phyloP scores from a whole-genome alignment of 495 filamentous ascomycete species.

The Daldinia bambusicola region DNA sequence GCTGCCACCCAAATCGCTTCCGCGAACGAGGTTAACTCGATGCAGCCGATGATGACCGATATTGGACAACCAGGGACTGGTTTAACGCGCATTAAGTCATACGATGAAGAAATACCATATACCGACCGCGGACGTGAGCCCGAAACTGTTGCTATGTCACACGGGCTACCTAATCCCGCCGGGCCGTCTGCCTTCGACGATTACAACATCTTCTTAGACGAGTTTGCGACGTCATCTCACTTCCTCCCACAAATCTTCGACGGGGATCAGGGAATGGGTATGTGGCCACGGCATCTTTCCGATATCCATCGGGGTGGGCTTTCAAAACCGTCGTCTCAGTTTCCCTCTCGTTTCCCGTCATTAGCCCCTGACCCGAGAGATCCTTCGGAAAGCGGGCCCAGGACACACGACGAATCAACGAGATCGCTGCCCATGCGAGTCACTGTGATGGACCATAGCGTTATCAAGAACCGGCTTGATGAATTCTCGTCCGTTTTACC shows the following conservation, averaged over 20 bases:
- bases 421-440: conserved; percentile 70
- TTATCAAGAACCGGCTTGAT: conserved; percentile 70
- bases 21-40: conserved; percentile 58
- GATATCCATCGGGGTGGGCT: conserved; percentile 54
- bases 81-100: conserved; percentile 57
- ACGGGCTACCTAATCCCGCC: conserved; percentile 53
- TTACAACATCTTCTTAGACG: conserved; percentile 64
- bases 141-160: conserved; percentile 54
- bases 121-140: conserved; percentile 55
- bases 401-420: conserved; percentile 55
- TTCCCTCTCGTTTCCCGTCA: conserved; percentile 75
- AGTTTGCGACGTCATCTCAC: conserved; percentile 59
- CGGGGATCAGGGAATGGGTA: conserved; percentile 56
- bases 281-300: conserved; percentile 54
- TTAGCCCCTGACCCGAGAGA: conserved; percentile 72
- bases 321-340: conserved; percentile 68
- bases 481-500: conserved; percentile 75
- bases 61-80: conserved; percentile 51
- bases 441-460: conserved; percentile 68
- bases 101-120: conserved; percentile 56
- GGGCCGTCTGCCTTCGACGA: conserved; percentile 55
- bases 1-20: conserved; percentile 62
- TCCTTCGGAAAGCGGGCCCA: conserved; percentile 57
- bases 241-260: conserved; percentile 61
- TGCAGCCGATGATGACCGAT: conserved; percentile 60